Conservation (phyloP, 768 basidiomycete species). For the Hydnum rufescens region DNA sequence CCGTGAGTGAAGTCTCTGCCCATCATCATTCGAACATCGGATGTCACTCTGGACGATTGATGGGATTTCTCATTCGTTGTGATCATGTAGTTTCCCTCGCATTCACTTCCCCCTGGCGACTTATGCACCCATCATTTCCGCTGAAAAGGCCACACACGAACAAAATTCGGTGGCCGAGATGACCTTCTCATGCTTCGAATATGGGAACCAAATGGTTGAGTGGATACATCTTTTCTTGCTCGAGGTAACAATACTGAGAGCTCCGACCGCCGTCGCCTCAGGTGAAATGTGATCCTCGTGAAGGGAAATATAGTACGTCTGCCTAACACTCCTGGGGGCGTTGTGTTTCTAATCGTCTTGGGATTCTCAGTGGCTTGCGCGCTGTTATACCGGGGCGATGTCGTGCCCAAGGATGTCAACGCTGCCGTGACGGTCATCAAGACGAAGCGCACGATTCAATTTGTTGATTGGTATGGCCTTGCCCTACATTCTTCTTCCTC, state of each 20-base stretch:
- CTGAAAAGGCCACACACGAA: slow-evolving; percentile 87
- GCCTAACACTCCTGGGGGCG: background rate
- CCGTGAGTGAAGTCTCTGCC: slow-evolving; percentile 37
- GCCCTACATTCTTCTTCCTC: no score
- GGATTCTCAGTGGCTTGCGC: slow-evolving; percentile 79
- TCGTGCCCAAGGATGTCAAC: slow-evolving; percentile 90
- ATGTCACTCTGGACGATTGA: background rate
- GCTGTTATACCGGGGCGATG: slow-evolving; percentile 85
- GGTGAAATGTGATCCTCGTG: slow-evolving; percentile 81
- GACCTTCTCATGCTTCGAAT: slow-evolving; percentile 96
- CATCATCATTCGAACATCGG: background rate
- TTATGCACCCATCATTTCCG: slow-evolving; percentile 82
- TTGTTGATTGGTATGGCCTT: slow-evolving; percentile 60
- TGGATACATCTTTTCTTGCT: background rate
- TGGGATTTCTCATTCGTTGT: background rate
- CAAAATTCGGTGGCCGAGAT: slow-evolving; percentile 96
- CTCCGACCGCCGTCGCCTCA: background rate
- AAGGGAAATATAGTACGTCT: slow-evolving; percentile 87
- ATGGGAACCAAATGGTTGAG: slow-evolving; percentile 70
- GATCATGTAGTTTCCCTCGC: slow-evolving; percentile 58
- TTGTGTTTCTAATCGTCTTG: background rate
- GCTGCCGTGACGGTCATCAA: slow-evolving; percentile 86
- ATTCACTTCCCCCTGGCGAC: slow-evolving; percentile 98
- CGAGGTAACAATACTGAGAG: background rate
- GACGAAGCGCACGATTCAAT: slow-evolving; percentile 95